Evolutionary conservation across 352 stramenopile species (phyloP), one percentile per base, ranked within the genome.

Genomic region (Peronospora destructor): DNA sequence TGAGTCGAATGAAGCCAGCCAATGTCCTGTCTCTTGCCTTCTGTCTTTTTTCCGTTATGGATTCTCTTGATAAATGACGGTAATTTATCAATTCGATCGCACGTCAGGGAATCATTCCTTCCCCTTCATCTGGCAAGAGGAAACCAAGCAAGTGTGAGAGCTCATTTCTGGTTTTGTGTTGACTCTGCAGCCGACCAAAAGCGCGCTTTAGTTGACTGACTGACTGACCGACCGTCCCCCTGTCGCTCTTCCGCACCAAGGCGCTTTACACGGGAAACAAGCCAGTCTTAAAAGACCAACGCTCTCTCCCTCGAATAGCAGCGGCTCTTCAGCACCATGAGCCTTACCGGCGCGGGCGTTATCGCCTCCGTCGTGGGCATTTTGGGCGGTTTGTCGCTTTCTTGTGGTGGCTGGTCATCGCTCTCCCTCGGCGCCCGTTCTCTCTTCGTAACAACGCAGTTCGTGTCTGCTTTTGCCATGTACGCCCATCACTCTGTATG

Each of bases 381-480:
- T 61, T 48, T 91, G 23, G 78, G 83, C 64, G 83, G 83, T 30
- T 61, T 94, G 44, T 89, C 78, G 65, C 66, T 89, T n/a, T 69
- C 80, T n/a, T 89, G 87, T 41, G 83, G 76, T 59, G 83, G 83
- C 21, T 94, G 83, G 83, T 94, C 83, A 39, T 73, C 80, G 49
- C 70, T 94, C 16, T 91, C 80, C 21, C 75, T 94, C 48, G 83
- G 83, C 58, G 76, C 80, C 12, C 80, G 81, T 51, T 91, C 83
- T 38, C 73, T 94, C 50, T 94, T 91, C 49, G 62, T 83, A 3
- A 77, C 76, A 2, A 87, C 83, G 48, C 83, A 94, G 53, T 87
- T 88, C 54, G 35, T 91, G 44, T 94, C 83, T 10, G 67, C 64
- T 37, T 91, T 91, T 59, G 71, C 71, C 51, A 91, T 94, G 81